A percentile compares a stretch with the other conserved stretches of the same genome.
phyloP scores from a whole-genome alignment of 306 rosid genomes.

The Cajanus cajan region DNA sequence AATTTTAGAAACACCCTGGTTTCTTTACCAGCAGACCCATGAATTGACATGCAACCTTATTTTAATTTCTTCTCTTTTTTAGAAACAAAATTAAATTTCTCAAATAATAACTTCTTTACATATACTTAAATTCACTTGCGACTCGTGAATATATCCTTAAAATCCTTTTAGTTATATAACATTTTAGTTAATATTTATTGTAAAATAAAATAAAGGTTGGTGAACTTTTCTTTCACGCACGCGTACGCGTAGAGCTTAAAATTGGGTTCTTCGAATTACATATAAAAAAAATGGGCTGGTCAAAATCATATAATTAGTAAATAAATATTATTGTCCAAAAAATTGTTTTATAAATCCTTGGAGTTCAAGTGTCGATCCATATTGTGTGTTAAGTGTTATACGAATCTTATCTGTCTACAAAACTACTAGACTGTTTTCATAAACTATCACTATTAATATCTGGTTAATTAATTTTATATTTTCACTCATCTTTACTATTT shows the following conservation, averaged over 20 bases:
- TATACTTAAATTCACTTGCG: background rate
- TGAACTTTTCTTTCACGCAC: background rate
- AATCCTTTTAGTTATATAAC: background rate
- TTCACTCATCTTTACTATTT: background rate
- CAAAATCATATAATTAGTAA: background rate
- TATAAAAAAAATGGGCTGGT: background rate
- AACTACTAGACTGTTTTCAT: background rate
- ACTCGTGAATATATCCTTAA: background rate
- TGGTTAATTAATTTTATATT: background rate
- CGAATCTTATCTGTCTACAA: background rate
- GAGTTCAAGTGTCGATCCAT: background rate
- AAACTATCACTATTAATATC: background rate
- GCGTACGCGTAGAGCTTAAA: background rate
- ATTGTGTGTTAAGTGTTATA: background rate
- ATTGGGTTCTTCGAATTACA: background rate
- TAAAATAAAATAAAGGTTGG: background rate
- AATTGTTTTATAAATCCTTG: background rate
- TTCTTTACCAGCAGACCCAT: slow-evolving; percentile 18
- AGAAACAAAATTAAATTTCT: background rate
- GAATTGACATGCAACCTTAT: background rate
- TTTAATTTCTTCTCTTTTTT: background rate
- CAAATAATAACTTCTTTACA: background rate
- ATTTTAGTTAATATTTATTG: no score
- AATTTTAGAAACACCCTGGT: background rate
- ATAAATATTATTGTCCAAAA: background rate